A percentile compares a stretch with the other conserved stretches of the same genome.
phyloP scores from a whole-genome alignment of 2,329 filamentous ascomycete species.

The Exophiala lecanii-corni region DNA sequence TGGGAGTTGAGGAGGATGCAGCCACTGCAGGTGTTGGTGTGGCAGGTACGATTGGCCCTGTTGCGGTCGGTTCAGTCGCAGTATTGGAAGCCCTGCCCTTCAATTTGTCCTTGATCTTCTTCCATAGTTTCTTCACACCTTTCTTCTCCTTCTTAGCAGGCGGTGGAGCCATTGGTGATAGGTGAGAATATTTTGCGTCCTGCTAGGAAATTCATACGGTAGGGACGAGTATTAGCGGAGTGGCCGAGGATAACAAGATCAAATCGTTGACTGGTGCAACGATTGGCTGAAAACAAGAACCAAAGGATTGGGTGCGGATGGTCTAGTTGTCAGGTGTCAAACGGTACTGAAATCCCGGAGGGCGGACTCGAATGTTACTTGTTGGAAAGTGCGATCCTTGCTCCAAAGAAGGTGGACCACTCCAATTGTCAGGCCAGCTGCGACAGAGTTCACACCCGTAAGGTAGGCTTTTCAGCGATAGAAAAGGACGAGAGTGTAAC shows the following conservation, averaged over 20 bases:
- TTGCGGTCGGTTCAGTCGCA: constrained; percentile 1
- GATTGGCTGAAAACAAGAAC: constrained; percentile 18
- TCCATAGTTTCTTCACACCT: constrained; percentile 22
- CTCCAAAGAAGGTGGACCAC: constrained; percentile 13
- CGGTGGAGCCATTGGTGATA: constrained; percentile 14
- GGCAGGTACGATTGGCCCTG: constrained; percentile 1
- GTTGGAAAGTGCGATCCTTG: constrained; percentile 13
- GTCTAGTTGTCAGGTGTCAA: constrained; percentile 19
- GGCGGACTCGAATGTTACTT: constrained; percentile 22
- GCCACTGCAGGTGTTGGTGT: constrained; percentile 6
- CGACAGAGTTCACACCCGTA: too few species aligned
- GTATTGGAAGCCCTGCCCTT: constrained; percentile 7
- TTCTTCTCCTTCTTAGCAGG: constrained; percentile 20
- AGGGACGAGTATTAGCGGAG: constrained; percentile 7
- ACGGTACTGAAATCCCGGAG: constrained; percentile 18
- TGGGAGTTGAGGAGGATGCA: background rate
- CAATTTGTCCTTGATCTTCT: constrained; percentile 18
- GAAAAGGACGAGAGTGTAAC: too few species aligned
- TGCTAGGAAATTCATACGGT: constrained; percentile 9
- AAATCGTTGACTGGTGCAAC: constrained; percentile 6
- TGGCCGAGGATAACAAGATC: constrained; percentile 3
- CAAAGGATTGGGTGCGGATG: constrained; percentile 11
- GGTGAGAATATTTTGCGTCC: constrained; percentile 5
- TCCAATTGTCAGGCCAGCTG: background rate
- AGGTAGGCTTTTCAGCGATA: too few species aligned